These are phyloP conservation scores for Euryodendron excelsum DNA, from an alignment of 148 eudicot species.

Conservation along the genomic window DNA sequence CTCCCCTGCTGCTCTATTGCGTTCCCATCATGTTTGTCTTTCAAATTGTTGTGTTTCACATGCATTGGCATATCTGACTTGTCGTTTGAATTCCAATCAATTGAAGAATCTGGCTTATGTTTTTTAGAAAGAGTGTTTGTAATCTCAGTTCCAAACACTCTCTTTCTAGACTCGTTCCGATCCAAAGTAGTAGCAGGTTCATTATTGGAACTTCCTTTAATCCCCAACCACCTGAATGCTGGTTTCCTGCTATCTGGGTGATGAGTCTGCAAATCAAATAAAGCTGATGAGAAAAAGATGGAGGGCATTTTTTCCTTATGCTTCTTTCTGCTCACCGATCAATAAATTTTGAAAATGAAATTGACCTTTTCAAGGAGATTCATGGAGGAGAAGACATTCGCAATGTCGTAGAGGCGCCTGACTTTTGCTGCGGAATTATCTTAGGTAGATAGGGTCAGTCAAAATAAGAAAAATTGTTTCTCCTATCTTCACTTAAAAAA, in stretches of 20 bases:
- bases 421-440: constrained; percentile 71
- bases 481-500: neutral
- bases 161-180: constrained; percentile 41
- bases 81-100: constrained; percentile 29
- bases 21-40: constrained; percentile 25
- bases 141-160: constrained; percentile 73
- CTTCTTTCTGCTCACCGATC: neutral
- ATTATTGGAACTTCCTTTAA: constrained; percentile 23
- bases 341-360: neutral
- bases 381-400: constrained; percentile 79
- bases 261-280: constrained; percentile 40
- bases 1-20: constrained; percentile 31
- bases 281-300: neutral
- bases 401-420: constrained; percentile 84
- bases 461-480: neutral
- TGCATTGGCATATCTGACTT: constrained; percentile 21
- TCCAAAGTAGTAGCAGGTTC: constrained; percentile 22
- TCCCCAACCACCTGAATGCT: constrained; percentile 82
- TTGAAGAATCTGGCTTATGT: constrained; percentile 33
- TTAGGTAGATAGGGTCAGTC: constrained; percentile 30
- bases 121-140: constrained; percentile 53
- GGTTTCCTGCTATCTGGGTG: constrained; percentile 73
- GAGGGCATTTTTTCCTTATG: neutral
- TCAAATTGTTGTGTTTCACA: constrained; percentile 27
- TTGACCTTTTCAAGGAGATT: constrained; percentile 79